phyloP scores from a whole-genome alignment of 176 grass and related monocot species.

The Cenchrus fungigraminus region DNA sequence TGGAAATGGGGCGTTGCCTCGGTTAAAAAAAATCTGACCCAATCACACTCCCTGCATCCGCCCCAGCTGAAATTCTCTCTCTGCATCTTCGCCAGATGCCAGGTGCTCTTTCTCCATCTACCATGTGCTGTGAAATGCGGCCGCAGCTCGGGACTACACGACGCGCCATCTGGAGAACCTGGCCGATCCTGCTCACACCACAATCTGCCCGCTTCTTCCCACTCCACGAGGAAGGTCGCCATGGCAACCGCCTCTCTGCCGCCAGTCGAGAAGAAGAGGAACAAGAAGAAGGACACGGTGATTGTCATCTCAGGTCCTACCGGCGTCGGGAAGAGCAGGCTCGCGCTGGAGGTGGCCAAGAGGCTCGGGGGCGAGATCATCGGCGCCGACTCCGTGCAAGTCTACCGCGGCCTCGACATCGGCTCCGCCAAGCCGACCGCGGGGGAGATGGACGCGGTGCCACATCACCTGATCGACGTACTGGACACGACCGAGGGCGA shows the following conservation, averaged over 20 bases:
- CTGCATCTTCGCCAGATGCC: neutral
- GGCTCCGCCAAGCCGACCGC: constrained; percentile 73
- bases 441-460: constrained; percentile 42
- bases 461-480: constrained; percentile 72
- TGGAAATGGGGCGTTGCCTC: too few species aligned
- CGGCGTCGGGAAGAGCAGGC: constrained; percentile 65
- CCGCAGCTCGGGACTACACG: neutral
- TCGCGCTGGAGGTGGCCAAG: constrained; percentile 66
- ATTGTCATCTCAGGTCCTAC: constrained; percentile 83
- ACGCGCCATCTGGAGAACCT: constrained; percentile 34
- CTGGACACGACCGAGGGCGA: constrained; percentile 51
- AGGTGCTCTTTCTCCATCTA: constrained; percentile 19
- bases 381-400: constrained; percentile 69
- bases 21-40: too few species aligned
- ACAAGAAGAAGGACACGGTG: constrained; percentile 43
- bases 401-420: constrained; percentile 71
- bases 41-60: too few species aligned
- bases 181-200: constrained; percentile 8
- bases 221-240: constrained; percentile 1
- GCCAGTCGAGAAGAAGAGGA: neutral
- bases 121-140: constrained; percentile 37
- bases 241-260: neutral
- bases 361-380: constrained; percentile 77
- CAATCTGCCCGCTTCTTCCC: neutral
- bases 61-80: neutral